Evolutionary conservation across 768 basidiomycete species (phyloP).

Genomic region (Ramaria sp.): DNA sequence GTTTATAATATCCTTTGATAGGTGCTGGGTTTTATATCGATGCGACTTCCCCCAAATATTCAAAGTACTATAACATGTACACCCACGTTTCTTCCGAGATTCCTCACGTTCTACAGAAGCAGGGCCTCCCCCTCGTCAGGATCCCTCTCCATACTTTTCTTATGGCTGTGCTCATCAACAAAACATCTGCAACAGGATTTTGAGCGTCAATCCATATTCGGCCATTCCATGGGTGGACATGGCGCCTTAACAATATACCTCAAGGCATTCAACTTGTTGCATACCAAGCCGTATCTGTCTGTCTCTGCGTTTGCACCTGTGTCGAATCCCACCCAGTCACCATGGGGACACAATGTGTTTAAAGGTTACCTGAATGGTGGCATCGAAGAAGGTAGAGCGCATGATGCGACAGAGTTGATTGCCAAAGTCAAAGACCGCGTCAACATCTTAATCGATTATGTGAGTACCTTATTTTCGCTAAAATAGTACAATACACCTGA

Average conservation of each 20-base stretch:
- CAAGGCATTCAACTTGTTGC: constrained; percentile 33
- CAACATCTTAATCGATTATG: constrained; percentile 81
- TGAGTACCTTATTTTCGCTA: constrained; percentile 23
- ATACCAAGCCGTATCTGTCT: constrained; percentile 64
- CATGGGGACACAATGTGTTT: constrained; percentile 94
- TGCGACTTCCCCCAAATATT: constrained; percentile 66
- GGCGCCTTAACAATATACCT: constrained; percentile 91
- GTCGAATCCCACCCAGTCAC: constrained; percentile 73
- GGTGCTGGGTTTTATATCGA: constrained; percentile 94
- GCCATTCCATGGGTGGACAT: constrained; percentile 97
- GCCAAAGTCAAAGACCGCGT: constrained; percentile 47
- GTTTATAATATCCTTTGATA: constrained; percentile 13
- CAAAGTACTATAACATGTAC: constrained; percentile 81
- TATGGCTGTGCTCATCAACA: background rate
- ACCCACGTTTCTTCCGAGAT: constrained; percentile 77
- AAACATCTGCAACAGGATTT: constrained; percentile 46
- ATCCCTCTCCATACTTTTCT: background rate
- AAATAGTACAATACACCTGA: background rate
- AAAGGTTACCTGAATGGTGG: constrained; percentile 71
- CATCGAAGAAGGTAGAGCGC: constrained; percentile 60
- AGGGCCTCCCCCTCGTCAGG: constrained; percentile 48
- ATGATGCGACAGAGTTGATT: constrained; percentile 85
- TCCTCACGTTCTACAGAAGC: constrained; percentile 64
- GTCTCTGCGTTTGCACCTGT: constrained; percentile 85
- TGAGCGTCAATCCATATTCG: constrained; percentile 77